Evolutionary conservation across 441 rosid species (phyloP).

Genomic region (Eutrema salsugineum): DNA sequence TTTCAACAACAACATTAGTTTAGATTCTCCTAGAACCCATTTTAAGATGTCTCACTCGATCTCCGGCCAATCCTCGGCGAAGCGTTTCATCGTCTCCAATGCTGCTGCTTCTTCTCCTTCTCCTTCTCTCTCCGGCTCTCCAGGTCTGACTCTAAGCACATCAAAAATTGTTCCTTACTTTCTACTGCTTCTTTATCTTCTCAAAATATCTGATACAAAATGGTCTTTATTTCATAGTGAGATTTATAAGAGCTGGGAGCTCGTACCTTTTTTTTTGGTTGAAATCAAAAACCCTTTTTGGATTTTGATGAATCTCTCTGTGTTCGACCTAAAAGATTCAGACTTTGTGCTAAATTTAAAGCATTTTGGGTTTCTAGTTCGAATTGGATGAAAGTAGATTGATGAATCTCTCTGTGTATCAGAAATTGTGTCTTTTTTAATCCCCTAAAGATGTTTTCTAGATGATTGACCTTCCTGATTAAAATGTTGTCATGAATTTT

Average conservation of each 20-base stretch:
- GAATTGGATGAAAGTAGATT: background rate
- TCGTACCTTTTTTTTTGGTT: no score
- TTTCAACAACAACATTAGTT: background rate
- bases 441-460: background rate
- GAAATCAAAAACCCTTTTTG: background rate
- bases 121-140: constrained; percentile 26
- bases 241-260: background rate
- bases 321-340: background rate
- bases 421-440: background rate
- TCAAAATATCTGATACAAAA: background rate
- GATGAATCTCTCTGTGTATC: background rate
- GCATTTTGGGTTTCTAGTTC: background rate
- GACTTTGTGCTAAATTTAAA: background rate
- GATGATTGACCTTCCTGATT: background rate
- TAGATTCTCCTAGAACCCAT: background rate
- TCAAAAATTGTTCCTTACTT: background rate
- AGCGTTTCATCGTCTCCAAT: constrained; percentile 23
- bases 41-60: constrained; percentile 12
- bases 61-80: background rate
- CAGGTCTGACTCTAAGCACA: constrained; percentile 17
- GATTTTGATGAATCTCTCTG: background rate
- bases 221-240: background rate
- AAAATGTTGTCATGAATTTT: background rate
- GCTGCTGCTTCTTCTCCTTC: constrained; percentile 32
- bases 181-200: background rate